A percentile compares a stretch with the other conserved stretches of the same genome.
Evolutionary conservation across 106 monocot genomes (phyloP).

Genomic region (Apostasia ramifera): DNA sequence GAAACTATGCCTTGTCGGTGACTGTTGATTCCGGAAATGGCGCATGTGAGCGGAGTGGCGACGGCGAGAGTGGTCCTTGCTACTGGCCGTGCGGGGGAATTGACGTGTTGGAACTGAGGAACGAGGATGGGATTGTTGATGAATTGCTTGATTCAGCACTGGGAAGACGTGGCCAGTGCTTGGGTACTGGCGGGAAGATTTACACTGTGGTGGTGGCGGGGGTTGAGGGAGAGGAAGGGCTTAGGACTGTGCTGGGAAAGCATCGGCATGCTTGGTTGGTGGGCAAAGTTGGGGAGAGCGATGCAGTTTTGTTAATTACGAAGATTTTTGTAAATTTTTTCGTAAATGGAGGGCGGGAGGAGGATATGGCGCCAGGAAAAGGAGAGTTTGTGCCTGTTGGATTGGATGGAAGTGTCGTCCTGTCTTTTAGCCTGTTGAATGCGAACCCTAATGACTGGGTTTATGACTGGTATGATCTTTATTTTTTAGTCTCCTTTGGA

Average conservation of each 20-base stretch:
- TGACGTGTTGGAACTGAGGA: not conserved
- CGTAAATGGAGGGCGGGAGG: conserved; percentile 44
- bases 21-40: conserved; percentile 3
- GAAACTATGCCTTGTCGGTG: conserved; percentile 3
- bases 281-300: conserved; percentile 31
- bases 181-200: conserved; percentile 23
- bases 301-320: conserved; percentile 23
- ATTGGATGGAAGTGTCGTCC: conserved; percentile 68
- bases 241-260: conserved; percentile 71
- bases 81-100: conserved; percentile 46
- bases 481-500: not conserved
- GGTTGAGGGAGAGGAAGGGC: conserved; percentile 6
- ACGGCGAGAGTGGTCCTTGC: conserved; percentile 9
- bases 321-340: conserved; percentile 63
- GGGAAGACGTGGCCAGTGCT: not conserved
- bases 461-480: conserved; percentile 71
- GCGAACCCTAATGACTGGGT: conserved; percentile 80
- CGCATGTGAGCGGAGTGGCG: conserved; percentile 11
- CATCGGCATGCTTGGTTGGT: conserved; percentile 87
- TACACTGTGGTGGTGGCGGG: conserved; percentile 59
- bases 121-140: conserved; percentile 45
- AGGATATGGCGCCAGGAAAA: conserved; percentile 15
- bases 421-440: conserved; percentile 88
- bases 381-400: conserved; percentile 89
- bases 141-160: conserved; percentile 39